Evolutionary conservation across 768 basidiomycete genomes (phyloP).

Genomic region (Amanita polypyramis): DNA sequence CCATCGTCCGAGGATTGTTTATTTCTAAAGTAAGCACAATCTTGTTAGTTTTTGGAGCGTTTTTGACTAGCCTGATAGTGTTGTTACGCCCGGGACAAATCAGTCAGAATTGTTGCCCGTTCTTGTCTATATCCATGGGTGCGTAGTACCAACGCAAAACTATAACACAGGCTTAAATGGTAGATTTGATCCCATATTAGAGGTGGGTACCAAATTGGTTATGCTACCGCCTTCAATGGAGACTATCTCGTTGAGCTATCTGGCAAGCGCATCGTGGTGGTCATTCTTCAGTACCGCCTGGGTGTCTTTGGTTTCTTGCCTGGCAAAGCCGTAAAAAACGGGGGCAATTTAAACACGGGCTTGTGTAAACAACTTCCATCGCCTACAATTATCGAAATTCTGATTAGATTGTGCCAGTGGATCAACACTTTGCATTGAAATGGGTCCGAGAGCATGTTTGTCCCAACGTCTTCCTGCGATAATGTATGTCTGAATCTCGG

Average conservation of each 20-base stretch:
- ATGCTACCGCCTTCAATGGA: conserved; percentile 15
- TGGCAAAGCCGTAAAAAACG: conserved; percentile 28
- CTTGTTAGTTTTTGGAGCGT: background rate
- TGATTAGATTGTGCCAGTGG: conserved; percentile 19
- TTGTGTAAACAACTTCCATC: conserved; percentile 25
- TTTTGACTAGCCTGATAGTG: conserved; percentile 14
- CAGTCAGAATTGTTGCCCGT: conserved; percentile 21
- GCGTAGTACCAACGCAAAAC: conserved; percentile 4
- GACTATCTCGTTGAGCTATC: conserved; percentile 26
- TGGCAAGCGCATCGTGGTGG: conserved; percentile 23
- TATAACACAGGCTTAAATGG: background rate
- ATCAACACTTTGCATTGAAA: conserved; percentile 30
- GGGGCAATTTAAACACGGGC: conserved; percentile 37
- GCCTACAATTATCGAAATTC: background rate
- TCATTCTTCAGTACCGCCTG: conserved; percentile 32
- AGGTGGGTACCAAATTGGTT: conserved; percentile 25
- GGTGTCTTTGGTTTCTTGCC: conserved; percentile 37
- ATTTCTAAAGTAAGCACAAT: conserved; percentile 24
- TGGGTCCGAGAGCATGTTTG: conserved; percentile 33
- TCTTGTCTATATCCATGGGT: conserved; percentile 36
- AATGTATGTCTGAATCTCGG: background rate
- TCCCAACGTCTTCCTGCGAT: background rate
- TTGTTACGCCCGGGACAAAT: conserved; percentile 23
- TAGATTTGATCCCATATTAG: conserved; percentile 9
- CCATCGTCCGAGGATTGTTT: conserved; percentile 28